A percentile compares a stretch with the other conserved stretches of the same genome.
phyloP scores from a whole-genome alignment of 2,329 filamentous ascomycete genomes.

The Fusarium floridanum region DNA sequence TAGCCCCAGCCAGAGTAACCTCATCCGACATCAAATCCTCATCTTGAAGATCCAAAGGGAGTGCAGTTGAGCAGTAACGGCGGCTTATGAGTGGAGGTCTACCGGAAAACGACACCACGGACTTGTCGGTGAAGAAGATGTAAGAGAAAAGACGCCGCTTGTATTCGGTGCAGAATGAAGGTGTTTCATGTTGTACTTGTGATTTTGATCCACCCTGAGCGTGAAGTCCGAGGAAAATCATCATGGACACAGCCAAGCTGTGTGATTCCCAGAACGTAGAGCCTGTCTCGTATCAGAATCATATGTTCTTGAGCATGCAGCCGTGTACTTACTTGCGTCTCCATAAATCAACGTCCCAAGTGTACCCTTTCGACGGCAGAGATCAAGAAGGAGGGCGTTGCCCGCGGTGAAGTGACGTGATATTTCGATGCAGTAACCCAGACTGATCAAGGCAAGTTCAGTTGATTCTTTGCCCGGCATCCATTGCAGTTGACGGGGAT shows the following conservation, averaged over 20 bases:
- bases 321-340: slow-evolving; percentile 54
- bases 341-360: slow-evolving; percentile 55
- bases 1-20: slow-evolving; percentile 31
- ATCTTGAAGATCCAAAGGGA: slow-evolving; percentile 68
- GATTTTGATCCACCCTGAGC: slow-evolving; percentile 33
- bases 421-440: slow-evolving; percentile 51
- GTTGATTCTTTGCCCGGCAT: slow-evolving; percentile 3
- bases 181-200: slow-evolving; percentile 3
- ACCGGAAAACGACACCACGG: slow-evolving; percentile 64
- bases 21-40: slow-evolving; percentile 61
- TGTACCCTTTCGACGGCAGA: slow-evolving; percentile 51
- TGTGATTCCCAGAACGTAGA: slow-evolving; percentile 54
- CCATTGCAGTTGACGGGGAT: slow-evolving; percentile 21
- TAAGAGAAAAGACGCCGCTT: slow-evolving; percentile 50
- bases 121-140: slow-evolving; percentile 63
- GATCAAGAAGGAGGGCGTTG: slow-evolving; percentile 55
- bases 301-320: not conserved
- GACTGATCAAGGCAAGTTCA: slow-evolving; percentile 15
- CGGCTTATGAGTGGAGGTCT: slow-evolving; percentile 66
- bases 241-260: slow-evolving; percentile 53
- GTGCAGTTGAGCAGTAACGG: slow-evolving; percentile 65
- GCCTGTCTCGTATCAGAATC: slow-evolving; percentile 39
- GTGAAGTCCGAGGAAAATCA: slow-evolving; percentile 54
- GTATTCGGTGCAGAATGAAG: slow-evolving; percentile 52
- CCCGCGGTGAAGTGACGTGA: slow-evolving; percentile 44